A percentile compares a stretch with the other conserved stretches of the same genome.
Conservation (phyloP, 192 early-diverging fungal species). For the Spizellomyces sp. region DNA sequence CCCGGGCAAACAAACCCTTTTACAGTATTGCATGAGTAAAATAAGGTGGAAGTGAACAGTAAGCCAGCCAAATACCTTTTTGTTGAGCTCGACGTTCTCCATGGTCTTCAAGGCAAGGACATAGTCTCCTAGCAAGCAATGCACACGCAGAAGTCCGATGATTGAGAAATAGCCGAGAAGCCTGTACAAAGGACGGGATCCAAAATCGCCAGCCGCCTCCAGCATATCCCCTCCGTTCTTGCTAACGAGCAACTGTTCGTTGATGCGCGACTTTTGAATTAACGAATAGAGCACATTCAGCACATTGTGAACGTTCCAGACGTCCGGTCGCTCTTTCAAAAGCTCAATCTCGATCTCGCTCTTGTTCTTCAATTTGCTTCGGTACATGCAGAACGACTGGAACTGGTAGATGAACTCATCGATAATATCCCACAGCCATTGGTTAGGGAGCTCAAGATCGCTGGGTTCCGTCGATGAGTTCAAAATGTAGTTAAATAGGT, state of each 20-base stretch:
- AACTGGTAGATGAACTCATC: constrained; percentile 99
- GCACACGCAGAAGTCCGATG: constrained; percentile 89
- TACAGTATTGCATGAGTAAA: constrained; percentile 1
- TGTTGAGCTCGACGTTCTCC: constrained; percentile 93
- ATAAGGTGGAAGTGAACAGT: not conserved
- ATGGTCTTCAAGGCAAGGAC: constrained; percentile 93
- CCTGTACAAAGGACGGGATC: constrained; percentile 86
- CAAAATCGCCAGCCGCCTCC: constrained; percentile 89
- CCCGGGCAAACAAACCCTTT: constrained; percentile 88
- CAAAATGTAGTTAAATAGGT: constrained; percentile 94
- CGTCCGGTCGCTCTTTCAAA: constrained; percentile 77
- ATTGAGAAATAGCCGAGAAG: constrained; percentile 97
- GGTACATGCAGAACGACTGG: constrained; percentile 96
- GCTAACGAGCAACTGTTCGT: constrained; percentile 85
- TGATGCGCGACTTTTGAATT: constrained; percentile 94
- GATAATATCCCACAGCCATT: constrained; percentile 99
- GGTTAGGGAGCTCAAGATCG: constrained; percentile 92
- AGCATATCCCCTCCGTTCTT: constrained; percentile 88
- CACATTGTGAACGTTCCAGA: constrained; percentile 95
- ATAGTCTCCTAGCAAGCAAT: constrained; percentile 95
- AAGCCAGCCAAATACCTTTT: constrained; percentile 51
- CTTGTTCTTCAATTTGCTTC: constrained; percentile 82
- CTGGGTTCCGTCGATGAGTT: constrained; percentile 68
- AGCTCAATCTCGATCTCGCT: constrained; percentile 76
- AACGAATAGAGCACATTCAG: constrained; percentile 95